Evolutionary conservation across 106 monocot genomes (phyloP), one percentile per base, ranked within the genome.

Genomic region (Dendrobium officinale): DNA sequence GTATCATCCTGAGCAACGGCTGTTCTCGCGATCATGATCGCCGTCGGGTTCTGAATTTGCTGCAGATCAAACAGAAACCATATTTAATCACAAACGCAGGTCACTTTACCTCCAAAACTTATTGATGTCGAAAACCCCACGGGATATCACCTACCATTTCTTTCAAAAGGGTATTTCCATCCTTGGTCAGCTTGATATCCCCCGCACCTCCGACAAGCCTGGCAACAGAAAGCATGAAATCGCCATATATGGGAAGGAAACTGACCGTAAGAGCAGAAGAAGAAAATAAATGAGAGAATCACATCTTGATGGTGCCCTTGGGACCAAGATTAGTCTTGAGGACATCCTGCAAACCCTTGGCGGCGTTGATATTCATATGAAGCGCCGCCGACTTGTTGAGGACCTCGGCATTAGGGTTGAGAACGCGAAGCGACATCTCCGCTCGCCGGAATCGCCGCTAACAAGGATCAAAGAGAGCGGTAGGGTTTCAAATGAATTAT

Each of bases 291-390:
- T 18, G 9, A 19, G 24, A 27, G 9, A 27, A 58, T 61, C 77
- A 92, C 95, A 96, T 96, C 81, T 96, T 96, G 86, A 93, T 96
- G 77, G 95, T 96, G 79, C 95, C 95, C 75, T 93, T 93, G 80
- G 95, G 95, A 7, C 95, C 95, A 83, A 96, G 95, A 80, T 93
- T 96, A 72, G 95, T 91, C 86, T 91, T 96, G 88, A 96, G 93
- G 51, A 96, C 95, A 40, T 96, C 95, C 81, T 96, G 95, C 19
- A 96, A 86, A 42, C 95, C 95, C 72, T 91, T 96, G 79, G 95
- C 95, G 85, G 95, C 95, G 85, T 96, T 96, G 88, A 96, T 93
- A 85, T 86, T 96, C 95, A 93, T 96, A 86, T 93, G 95, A 43
- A 96, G 86, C 79, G 95, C 95, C 84, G 91, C 93, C 68, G 91